Percentiles rank a stretch among this genome's conserved stretches.
Conservation (phyloP, 106 monocot genomes). For the Acanthochlamys bracteata region DNA sequence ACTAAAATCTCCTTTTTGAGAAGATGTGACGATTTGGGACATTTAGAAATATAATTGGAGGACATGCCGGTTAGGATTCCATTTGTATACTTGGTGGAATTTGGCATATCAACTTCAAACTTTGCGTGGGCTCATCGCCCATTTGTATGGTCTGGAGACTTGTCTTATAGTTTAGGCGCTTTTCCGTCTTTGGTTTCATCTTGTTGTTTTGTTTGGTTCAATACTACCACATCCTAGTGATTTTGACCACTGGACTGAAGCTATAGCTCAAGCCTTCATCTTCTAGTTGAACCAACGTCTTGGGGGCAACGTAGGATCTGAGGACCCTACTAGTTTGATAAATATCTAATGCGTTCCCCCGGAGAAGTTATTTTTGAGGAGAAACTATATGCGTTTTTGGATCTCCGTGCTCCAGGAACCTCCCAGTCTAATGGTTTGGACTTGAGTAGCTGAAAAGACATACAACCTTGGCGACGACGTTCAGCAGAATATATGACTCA, state of each 20-base stretch:
- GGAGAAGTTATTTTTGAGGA: too few species aligned
- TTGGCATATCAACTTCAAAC: not conserved
- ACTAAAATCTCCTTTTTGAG: constrained; percentile 1
- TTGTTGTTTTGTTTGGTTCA: not conserved
- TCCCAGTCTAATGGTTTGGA: too few species aligned
- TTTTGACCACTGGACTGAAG: not conserved
- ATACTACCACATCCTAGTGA: not conserved
- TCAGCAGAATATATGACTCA: too few species aligned
- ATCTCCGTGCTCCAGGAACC: too few species aligned
- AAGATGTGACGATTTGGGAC: not conserved
- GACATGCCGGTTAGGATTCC: not conserved
- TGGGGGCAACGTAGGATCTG: too few species aligned
- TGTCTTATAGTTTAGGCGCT: too few species aligned
- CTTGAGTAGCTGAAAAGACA: too few species aligned
- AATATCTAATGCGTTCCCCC: too few species aligned
- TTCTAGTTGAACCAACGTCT: not conserved
- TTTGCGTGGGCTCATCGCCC: not conserved
- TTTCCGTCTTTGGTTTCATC: not conserved
- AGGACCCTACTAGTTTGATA: too few species aligned
- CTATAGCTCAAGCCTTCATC: not conserved
- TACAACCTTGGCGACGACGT: too few species aligned
- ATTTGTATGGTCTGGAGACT: not conserved
- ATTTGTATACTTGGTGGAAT: constrained; percentile 2
- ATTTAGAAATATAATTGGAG: constrained; percentile 5
- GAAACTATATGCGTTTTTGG: too few species aligned